Conservation (phyloP, 768 basidiomycete genomes). For the Holtermannia corniformis region DNA sequence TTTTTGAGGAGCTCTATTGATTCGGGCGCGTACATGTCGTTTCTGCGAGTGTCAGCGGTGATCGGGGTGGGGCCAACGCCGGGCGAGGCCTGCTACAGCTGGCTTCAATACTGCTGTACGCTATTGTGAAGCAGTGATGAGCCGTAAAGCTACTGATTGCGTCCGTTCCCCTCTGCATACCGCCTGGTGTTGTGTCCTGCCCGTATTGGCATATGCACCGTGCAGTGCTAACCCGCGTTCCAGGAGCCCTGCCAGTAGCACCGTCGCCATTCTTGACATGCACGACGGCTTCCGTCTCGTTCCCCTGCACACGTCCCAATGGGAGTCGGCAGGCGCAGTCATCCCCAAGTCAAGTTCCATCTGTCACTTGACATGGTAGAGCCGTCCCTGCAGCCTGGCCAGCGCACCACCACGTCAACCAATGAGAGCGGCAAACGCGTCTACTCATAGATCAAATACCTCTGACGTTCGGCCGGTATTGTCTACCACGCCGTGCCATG, state of each 20-base stretch:
- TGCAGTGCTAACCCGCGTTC: no score
- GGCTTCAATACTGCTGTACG: no score
- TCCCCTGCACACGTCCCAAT: no score
- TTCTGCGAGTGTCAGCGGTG: constrained; percentile 47
- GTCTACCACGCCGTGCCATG: constrained; percentile 27
- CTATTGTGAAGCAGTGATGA: no score
- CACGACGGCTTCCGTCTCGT: no score
- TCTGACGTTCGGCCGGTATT: constrained; percentile 32
- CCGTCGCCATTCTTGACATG: no score
- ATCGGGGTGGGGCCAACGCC: no score
- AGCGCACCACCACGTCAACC: constrained; percentile 4
- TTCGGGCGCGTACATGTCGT: constrained; percentile 98
- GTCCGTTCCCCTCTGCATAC: neutral
- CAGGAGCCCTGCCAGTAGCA: no score
- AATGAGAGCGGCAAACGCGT: constrained; percentile 19
- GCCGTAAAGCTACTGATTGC: no score
- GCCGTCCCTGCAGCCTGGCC: constrained; percentile 5
- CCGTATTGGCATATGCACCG: no score
- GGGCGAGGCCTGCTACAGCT: no score
- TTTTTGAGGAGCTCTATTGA: constrained; percentile 89
- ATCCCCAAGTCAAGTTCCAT: constrained; percentile 36
- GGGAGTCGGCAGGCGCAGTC: constrained; percentile 41
- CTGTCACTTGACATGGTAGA: constrained; percentile 23
- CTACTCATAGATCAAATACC: constrained; percentile 36
- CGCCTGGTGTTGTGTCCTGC: no score